Base-by-base conservation (phyloP, 1,284 basidiomycete genomes). In the Exobasidium rhododendri region DNA sequence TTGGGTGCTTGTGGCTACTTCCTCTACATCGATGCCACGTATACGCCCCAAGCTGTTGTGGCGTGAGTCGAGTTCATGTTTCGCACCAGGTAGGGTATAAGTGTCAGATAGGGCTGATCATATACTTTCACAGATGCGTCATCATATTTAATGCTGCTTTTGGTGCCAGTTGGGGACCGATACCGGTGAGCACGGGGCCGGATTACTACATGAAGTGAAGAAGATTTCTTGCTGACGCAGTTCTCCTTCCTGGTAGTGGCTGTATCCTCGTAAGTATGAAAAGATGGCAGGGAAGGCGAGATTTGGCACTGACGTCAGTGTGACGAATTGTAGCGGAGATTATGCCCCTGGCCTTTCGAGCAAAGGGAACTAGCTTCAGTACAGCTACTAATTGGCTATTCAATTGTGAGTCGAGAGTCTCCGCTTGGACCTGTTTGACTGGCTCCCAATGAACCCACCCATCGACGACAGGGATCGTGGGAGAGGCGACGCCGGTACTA, bases 121-220 rank as follows among this genome's bases (percentile, higher is more conserved):
- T 32, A 46, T 46, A 4, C 52, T 54, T 14, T 10, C 35, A 40
- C 35, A 40, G 35, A 40, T 50, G 57, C 30, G 73, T 98, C 5
- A 88, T 98, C 61, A 83, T 94, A 53, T 98, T 90, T 85, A 97
- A 97, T 71, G 91, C 91, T 47, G 89, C 89, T 7, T 97, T 97
- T 76, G 94, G 93, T 17, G 76, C 70, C 70, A 79, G 77, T 20
- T 83, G 82, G 82, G 89, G 89, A 49, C 89, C 89, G 35, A 83
- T 91, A 59, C 88, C 87, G n/a, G 52, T 55, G 52, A 55, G 52
- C 35, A 13, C n/a, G n/a, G n/a, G n/a, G n/a, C n/a, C n/a, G n/a
- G n/a, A n/a, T n/a, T n/a, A n/a, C n/a, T n/a, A n/a, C n/a, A n/a
- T n/a, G n/a, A n/a, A n/a, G n/a, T n/a, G n/a, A n/a, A n/a, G n/a